Evolutionary conservation across 805 yeast genomes (phyloP), one percentile per base, ranked within the genome.

Genomic region (Diddensiella santjacobensis): DNA sequence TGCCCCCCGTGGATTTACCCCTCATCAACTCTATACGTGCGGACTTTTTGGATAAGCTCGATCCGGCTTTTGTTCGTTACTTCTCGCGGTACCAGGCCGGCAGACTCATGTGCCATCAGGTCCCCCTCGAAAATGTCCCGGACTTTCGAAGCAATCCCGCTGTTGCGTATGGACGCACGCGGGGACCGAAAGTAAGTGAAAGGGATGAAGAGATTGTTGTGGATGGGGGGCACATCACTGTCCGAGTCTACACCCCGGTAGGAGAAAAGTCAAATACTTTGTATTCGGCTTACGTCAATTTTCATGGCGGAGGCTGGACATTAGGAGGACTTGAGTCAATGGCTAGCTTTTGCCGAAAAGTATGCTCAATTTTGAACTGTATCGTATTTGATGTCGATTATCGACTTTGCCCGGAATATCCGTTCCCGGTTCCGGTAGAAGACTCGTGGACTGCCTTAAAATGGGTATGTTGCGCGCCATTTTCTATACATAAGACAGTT

Each of bases 301-400:
- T n/a, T 22, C 48, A 45, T 22, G 48, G 48, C 17, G 48, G 48
- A 3, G 48, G 48, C 2, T 45, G 48, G 48, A 40, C 48, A 3
- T 40, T 45, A 24, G 48, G 48, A 15, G 37, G 44, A 13, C 22
- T 45, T 6, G 6, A 26, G 10, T 36, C 45, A 11, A 41, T 33
- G 4, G 39, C 18, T 20, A 39, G 37, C 11, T 39, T 30, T 26
- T 45, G 48, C 22, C n/a, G 44, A 19, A 44, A 39, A 10, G 48
- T 45, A 3, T 45, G 48, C 26, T 18, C 36, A 13, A 18, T n/a
- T 40, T 30, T 45, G 18, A 15, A 30, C 20, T 39, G 38, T 20
- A 19, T 45, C 31, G 48, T 45, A 13, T 13, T 45, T 19, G 37
- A 44, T 18, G 45, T 38, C 10, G 42, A 38, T 10, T 38, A 38